phyloP scores from a whole-genome alignment of 179 eudicot genomes.

The Kewa caespitosa region DNA sequence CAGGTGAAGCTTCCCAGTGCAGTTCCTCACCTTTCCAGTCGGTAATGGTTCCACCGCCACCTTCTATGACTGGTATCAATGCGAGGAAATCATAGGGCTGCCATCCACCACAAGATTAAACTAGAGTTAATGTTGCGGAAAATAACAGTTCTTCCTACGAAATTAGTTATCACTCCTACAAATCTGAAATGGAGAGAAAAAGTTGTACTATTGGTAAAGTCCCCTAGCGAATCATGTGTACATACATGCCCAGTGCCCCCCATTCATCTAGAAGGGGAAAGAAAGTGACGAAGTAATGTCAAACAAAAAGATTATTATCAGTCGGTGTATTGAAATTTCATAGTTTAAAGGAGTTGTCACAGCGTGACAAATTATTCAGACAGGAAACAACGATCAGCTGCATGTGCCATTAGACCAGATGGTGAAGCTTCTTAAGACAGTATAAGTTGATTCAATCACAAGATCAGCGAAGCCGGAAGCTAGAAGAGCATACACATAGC shows the following conservation, averaged over 20 bases:
- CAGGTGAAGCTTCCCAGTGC: constrained; percentile 43
- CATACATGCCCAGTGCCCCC: too few species aligned
- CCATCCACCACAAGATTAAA: constrained; percentile 4
- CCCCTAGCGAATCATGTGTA: too few species aligned
- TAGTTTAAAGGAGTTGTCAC: too few species aligned
- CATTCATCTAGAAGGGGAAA: too few species aligned
- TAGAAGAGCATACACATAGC: constrained; percentile 93
- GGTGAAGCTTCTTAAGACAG: neutral
- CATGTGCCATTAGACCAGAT: neutral
- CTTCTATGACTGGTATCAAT: constrained; percentile 38
- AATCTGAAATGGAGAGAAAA: neutral
- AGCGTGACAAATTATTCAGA: too few species aligned
- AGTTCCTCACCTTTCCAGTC: constrained; percentile 44
- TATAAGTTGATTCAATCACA: constrained; percentile 26
- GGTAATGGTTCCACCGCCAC: constrained; percentile 45
- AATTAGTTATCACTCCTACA: too few species aligned
- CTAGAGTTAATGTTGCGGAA: too few species aligned
- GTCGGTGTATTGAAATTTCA: too few species aligned
- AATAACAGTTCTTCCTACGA: too few species aligned
- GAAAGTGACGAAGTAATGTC: too few species aligned
- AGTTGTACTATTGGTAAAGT: too few species aligned
- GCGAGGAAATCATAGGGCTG: constrained; percentile 52
- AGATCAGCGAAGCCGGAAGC: constrained; percentile 96
- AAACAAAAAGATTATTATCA: too few species aligned
- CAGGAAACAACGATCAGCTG: constrained; percentile 1